Base-by-base conservation (phyloP, 371 early-diverging fungal genomes). In the Mucor mucedo region DNA sequence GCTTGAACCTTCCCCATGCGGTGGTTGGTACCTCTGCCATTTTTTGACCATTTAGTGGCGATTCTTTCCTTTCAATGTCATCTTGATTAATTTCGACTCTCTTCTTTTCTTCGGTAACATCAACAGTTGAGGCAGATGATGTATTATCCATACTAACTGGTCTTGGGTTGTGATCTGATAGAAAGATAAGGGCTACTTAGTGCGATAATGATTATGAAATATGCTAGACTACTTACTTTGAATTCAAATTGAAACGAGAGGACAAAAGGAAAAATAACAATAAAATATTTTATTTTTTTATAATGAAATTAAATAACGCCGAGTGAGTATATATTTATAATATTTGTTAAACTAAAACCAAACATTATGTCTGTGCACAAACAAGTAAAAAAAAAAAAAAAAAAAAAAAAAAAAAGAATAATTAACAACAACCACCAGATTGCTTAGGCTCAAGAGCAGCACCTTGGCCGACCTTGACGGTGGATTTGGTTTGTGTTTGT, bases 371-470 rank as follows among this genome's bases (percentile, higher is more conserved):
- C 35, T 35, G 35, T 35, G 35, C 35, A 35, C 35, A 35, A 35
- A 35, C 35, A 35, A 35, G 35, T 8, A 35, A 35, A 21, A 21
- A 0, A 21, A 21, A 21, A 4, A 47, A 47, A 21, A 21, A 21
- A 4, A 47, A 47, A 21, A 21, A 21, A 47, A 47, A 21, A 21
- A 47, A 47, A 47, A 48, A 45, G 41, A 5, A 30, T 33, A 29
- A 29, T 70, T 80, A 84, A 71, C 84, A 84, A 57, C 84, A 84
- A 54, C 84, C 82, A 61, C 82, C 73, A 44, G 74, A 67, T 67
- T 75, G 75, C 52, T 77, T 75, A 58, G 76, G 78, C 47, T 80
- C 78, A 52, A 84, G 77, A 60, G 84, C 66, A 41, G 82, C 75
- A 47, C 84, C 84, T 42, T 75, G 77, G 14, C 78, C 77, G 57